Conservation (phyloP, 805 yeast species). For the Wickerhamiella qilinensis region DNA sequence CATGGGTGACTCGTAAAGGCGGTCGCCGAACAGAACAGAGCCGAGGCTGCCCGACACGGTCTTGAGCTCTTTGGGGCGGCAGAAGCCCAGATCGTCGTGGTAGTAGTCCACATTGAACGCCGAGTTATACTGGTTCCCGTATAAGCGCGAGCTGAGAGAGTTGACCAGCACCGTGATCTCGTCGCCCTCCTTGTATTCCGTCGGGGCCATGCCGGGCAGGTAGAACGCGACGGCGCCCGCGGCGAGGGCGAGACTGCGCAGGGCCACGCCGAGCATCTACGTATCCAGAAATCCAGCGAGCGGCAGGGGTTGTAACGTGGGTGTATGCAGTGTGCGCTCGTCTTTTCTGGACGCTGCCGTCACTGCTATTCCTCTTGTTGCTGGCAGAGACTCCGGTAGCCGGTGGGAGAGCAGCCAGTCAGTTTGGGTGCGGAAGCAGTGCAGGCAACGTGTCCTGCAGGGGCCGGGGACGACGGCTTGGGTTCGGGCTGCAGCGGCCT, state of each 20-base stretch:
- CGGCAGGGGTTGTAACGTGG: too few species aligned
- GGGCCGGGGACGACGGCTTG: too few species aligned
- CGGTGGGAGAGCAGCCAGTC: too few species aligned
- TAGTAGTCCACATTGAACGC: conserved; percentile 36
- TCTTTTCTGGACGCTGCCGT: too few species aligned
- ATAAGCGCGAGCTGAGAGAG: conserved; percentile 65
- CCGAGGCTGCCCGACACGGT: conserved; percentile 78
- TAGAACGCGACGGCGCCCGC: conserved; percentile 43
- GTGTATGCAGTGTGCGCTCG: too few species aligned
- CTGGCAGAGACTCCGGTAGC: too few species aligned
- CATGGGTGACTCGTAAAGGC: conserved; percentile 87
- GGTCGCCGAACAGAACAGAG: conserved; percentile 84
- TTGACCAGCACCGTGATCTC: conserved; percentile 67
- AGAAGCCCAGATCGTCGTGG: conserved; percentile 67
- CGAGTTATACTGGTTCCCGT: conserved; percentile 7
- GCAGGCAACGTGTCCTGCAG: too few species aligned
- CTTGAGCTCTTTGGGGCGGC: conserved; percentile 53
- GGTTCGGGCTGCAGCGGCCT: too few species aligned
- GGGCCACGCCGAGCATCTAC: too few species aligned
- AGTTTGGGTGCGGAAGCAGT: too few species aligned
- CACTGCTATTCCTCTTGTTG: too few species aligned
- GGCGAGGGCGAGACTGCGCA: neutral
- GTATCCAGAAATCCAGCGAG: too few species aligned
- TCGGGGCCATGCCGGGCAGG: conserved; percentile 92
- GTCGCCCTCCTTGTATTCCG: conserved; percentile 64